Conservation (phyloP, 169 alveolate genomes). For the Haemoproteus tartakovskyi region DNA sequence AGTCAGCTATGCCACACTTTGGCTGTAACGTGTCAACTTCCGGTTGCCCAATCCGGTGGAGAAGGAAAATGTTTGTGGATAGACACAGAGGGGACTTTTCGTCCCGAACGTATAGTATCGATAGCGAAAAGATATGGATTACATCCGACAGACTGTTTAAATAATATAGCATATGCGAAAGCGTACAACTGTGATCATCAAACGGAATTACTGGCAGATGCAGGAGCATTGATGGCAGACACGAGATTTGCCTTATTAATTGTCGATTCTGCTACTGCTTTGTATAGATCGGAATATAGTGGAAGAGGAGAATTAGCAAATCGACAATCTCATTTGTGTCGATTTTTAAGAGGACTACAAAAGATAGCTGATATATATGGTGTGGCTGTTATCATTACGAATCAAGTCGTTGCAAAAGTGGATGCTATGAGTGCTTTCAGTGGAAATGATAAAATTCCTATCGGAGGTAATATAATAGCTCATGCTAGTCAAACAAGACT, state of each 20-base stretch:
- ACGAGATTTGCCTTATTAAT: slow-evolving; percentile 94
- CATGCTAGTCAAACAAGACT: slow-evolving; percentile 98
- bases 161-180: slow-evolving; percentile 96
- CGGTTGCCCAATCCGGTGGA: slow-evolving; percentile 94
- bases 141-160: slow-evolving; percentile 94
- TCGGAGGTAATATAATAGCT: slow-evolving; percentile 99
- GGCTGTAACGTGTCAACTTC: slow-evolving; percentile 93
- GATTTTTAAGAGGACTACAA: slow-evolving; percentile 93
- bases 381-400: slow-evolving; percentile 94
- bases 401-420: slow-evolving; percentile 93
- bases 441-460: slow-evolving; percentile 85
- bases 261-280: slow-evolving; percentile 97
- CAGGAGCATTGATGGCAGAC: slow-evolving; percentile 97
- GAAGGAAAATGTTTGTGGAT: slow-evolving; percentile 98
- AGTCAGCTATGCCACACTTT: slow-evolving; percentile 97
- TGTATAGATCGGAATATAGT: slow-evolving; percentile 96
- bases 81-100: slow-evolving; percentile 99
- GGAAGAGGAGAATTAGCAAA: slow-evolving; percentile 99
- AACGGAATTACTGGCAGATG: slow-evolving; percentile 91
- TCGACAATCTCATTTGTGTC: slow-evolving; percentile 96
- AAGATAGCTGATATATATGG: slow-evolving; percentile 94
- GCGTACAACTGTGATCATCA: slow-evolving; percentile 97
- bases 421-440: slow-evolving; percentile 88
- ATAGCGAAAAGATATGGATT: slow-evolving; percentile 97
- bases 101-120: slow-evolving; percentile 97